Evolutionary conservation across 2,329 filamentous ascomycete species (phyloP).

Genomic region (Aspergillus fischeri): DNA sequence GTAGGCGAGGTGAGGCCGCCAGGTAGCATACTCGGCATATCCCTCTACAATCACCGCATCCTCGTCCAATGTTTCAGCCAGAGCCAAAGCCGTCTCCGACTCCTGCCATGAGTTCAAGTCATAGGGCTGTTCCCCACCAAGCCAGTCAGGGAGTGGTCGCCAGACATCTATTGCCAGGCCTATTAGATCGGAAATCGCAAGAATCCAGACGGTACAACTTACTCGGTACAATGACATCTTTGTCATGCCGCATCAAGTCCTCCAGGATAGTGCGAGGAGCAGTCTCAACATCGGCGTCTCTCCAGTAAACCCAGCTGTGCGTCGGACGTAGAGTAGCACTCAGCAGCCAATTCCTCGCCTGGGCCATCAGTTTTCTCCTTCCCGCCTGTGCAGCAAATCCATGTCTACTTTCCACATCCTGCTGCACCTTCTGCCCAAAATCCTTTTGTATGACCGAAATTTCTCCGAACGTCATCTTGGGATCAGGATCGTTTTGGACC

Average conservation of each 20-base stretch:
- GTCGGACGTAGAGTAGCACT: conserved; percentile 90
- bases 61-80: conserved; percentile 93
- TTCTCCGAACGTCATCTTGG: conserved; percentile 82
- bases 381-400: conserved; percentile 95
- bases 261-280: conserved; percentile 95
- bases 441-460: conserved; percentile 98
- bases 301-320: conserved; percentile 99
- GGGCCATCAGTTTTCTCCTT: conserved; percentile 93
- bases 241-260: conserved; percentile 97
- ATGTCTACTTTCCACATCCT: conserved; percentile 95
- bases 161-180: conserved; percentile 68
- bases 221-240: conserved; percentile 98
- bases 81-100: conserved; percentile 88
- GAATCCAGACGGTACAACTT: conserved; percentile 42
- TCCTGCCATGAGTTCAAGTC: conserved; percentile 99
- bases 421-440: conserved; percentile 95
- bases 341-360: conserved; percentile 93
- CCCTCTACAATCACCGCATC: conserved; percentile 98
- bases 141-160: conserved; percentile 97
- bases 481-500: conserved; percentile 75
- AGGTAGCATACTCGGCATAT: conserved; percentile 97
- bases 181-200: conserved; percentile 14
- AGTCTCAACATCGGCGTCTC: conserved; percentile 96
- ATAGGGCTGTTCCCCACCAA: conserved; percentile 96
- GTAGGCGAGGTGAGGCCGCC: conserved; percentile 95